Percentiles rank a stretch among this genome's conserved stretches.
Conservation (phyloP, 23 red algal species). For the Agarophyton chilense region DNA sequence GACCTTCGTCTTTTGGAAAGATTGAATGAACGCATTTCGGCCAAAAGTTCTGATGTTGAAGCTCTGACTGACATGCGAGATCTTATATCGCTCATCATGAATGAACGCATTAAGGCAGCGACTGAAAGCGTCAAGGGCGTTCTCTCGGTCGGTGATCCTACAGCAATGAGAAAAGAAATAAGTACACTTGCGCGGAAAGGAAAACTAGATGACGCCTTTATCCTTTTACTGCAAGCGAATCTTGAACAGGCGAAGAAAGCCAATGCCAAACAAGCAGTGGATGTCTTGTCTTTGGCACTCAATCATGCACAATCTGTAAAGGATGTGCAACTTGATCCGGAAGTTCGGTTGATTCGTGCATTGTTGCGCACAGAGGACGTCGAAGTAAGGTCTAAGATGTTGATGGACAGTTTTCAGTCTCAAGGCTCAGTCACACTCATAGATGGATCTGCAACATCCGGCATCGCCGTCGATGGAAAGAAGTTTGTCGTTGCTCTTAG, state of each 20-base stretch:
- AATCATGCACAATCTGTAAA: conserved; percentile 72
- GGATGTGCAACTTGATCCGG: conserved; percentile 72
- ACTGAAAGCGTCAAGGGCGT: conserved; percentile 48
- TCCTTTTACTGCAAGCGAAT: conserved; percentile 91
- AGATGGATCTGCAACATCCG: conserved; percentile 46
- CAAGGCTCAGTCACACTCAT: conserved; percentile 61
- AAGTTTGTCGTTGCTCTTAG: conserved; percentile 84
- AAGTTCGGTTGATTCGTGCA: conserved; percentile 84
- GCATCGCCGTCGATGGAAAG: conserved; percentile 72
- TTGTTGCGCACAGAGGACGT: conserved; percentile 85
- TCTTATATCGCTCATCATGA: conserved; percentile 82
- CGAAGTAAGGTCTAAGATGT: conserved; percentile 62
- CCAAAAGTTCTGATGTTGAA: not conserved
- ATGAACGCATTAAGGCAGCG: conserved; percentile 65
- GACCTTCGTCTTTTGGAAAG: conserved; percentile 74
- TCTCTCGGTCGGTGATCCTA: conserved; percentile 57
- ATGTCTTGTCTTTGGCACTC: conserved; percentile 59
- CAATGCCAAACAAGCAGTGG: conserved; percentile 53
- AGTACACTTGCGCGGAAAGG: conserved; percentile 59
- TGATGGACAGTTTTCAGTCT: conserved; percentile 74
- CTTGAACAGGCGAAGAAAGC: conserved; percentile 87
- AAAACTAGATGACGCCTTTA: conserved; percentile 92
- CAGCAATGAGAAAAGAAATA: conserved; percentile 67
- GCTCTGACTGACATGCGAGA: conserved; percentile 41
- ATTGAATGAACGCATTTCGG: conserved; percentile 59